Conservation (phyloP, 805 yeast species). For the Wickerhamiella australiensis region DNA sequence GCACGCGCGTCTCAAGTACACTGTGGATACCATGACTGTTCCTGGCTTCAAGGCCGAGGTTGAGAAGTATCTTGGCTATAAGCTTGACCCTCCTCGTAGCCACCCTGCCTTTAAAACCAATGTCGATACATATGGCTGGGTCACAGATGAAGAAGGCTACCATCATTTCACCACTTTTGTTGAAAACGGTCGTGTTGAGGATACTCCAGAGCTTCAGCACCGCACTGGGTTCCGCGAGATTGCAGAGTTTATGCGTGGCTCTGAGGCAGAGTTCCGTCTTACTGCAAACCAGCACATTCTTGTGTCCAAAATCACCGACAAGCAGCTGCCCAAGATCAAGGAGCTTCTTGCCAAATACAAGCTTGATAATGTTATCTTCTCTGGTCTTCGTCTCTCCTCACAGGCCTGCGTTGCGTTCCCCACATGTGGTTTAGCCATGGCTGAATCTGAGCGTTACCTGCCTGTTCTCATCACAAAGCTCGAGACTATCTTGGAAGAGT, state of each 20-base stretch:
- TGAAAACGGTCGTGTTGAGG: conserved; percentile 94
- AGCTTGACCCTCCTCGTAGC: conserved; percentile 56
- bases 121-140: conserved; percentile 90
- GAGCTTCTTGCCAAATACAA: conserved; percentile 55
- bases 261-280: conserved; percentile 66
- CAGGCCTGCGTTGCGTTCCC: conserved; percentile 98
- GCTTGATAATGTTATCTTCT: conserved; percentile 70
- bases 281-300: conserved; percentile 94
- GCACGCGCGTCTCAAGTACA: conserved; percentile 94
- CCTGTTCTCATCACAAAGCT: conserved; percentile 72
- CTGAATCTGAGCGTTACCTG: conserved; percentile 87
- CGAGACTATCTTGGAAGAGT: conserved; percentile 79
- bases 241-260: conserved; percentile 52
- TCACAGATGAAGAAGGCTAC: conserved; percentile 57
- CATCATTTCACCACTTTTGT: conserved; percentile 90
- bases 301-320: conserved; percentile 59
- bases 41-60: conserved; percentile 68
- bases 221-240: conserved; percentile 73
- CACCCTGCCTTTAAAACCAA: conserved; percentile 68
- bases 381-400: conserved; percentile 77
- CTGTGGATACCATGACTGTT: conserved; percentile 87
- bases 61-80: conserved; percentile 70
- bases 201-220: conserved; percentile 80
- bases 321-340: conserved; percentile 52
- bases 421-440: conserved; percentile 98